Conservation (phyloP, 768 basidiomycete genomes). For the Gloeostereum incarnatum region DNA sequence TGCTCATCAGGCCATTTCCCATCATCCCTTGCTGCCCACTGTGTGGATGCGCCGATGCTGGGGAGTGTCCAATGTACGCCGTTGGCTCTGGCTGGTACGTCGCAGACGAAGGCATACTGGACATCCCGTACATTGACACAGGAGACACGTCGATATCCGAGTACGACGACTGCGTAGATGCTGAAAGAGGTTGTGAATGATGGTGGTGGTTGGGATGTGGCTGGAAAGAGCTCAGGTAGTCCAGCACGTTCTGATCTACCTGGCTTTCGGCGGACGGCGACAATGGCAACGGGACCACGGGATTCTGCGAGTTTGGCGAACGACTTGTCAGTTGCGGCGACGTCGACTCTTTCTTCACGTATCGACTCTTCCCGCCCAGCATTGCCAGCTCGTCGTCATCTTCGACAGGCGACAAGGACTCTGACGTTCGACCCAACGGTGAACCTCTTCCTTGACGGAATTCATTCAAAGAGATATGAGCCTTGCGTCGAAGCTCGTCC, state of each 20-base stretch:
- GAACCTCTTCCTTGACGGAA: constrained; percentile 49
- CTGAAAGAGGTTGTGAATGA: constrained; percentile 4
- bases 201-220: constrained; percentile 8
- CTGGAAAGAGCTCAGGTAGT: constrained; percentile 60
- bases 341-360: constrained; percentile 52
- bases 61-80: constrained; percentile 21
- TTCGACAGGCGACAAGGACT: constrained; percentile 32
- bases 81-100: constrained; percentile 24
- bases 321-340: constrained; percentile 49
- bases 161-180: constrained; percentile 2
- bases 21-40: constrained; percentile 2
- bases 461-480: constrained; percentile 55
- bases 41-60: constrained; percentile 5
- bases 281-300: constrained; percentile 63
- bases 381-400: constrained; percentile 58
- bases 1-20: too few relatives aligned
- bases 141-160: constrained; percentile 27
- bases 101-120: constrained; percentile 21
- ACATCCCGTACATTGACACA: constrained; percentile 38
- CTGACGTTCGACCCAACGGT: constrained; percentile 28
- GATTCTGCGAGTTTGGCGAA: constrained; percentile 64
- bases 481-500: constrained; percentile 53
- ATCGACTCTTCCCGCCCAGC: constrained; percentile 57
- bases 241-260: constrained; percentile 54
- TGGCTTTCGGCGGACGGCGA: constrained; percentile 37